Evolutionary conservation across 2,329 filamentous ascomycete genomes (phyloP).

Genomic region (Parafenestella ontariensis): DNA sequence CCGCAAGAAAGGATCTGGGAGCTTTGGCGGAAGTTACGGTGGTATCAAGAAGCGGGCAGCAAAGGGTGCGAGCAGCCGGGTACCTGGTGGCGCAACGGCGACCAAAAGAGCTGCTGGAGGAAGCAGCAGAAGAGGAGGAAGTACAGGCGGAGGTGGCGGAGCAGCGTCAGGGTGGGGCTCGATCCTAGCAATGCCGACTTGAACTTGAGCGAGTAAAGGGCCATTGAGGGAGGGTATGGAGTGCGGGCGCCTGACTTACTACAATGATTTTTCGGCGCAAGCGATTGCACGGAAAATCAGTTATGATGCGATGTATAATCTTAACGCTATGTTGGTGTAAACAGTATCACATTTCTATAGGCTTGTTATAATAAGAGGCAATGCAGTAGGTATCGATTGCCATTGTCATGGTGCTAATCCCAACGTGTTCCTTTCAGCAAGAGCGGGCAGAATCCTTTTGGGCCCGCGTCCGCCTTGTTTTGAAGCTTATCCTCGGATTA

Average conservation of each 20-base stretch:
- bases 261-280: background rate
- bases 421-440: background rate
- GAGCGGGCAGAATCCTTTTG: background rate
- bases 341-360: too few species aligned
- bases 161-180: constrained; percentile 17
- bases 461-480: background rate
- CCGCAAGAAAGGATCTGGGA: constrained; percentile 27
- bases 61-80: constrained; percentile 17
- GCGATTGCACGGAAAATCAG: background rate
- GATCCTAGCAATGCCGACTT: constrained; percentile 42
- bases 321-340: background rate
- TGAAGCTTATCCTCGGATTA: background rate
- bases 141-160: constrained; percentile 10
- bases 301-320: too few species aligned
- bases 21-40: constrained; percentile 19
- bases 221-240: background rate
- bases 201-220: background rate
- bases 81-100: constrained; percentile 12
- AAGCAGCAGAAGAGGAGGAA: constrained; percentile 14
- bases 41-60: constrained; percentile 29
- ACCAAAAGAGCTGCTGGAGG: constrained; percentile 17
- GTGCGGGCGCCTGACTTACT: background rate
- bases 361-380: too few species aligned
- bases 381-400: too few species aligned
- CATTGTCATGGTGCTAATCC: too few species aligned